Evolutionary conservation across 352 stramenopile genomes (phyloP), one percentile per base, ranked within the genome.

Genomic region (Albugo candida): DNA sequence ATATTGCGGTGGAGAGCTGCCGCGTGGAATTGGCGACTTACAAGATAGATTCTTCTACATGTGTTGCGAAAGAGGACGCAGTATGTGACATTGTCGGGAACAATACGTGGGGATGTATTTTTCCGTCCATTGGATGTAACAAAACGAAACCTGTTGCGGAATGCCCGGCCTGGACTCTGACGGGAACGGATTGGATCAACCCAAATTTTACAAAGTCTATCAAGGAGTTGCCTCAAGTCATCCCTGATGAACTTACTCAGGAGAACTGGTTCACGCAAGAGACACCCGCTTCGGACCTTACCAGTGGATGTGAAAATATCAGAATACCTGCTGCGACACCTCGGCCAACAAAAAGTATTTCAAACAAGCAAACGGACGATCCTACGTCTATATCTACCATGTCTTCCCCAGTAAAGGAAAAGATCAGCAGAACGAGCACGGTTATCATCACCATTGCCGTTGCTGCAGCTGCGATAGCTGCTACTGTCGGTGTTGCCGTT

Each of bases 101-200:
- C 1, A 52, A 58, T 37, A 62, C 61, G 17, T 74, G 64, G 64
- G 61, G 64, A 39, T 75, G 65, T 24, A 59, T 66, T 3, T 55
- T 76, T 20, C 63, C 65, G 13, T 58, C 55, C 18, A 46, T 69
- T 0, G 57, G 60, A 34, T 72, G 60, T 27, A 44, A 45, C 6
- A 37, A 5, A 2, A 19, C 46, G 14, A 24, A 41, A 19, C 39
- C 47, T 4, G 39, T 57, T 13, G 34, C 24, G 24, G 24, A 31
- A 31, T 31, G 24, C 24, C 31, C 17, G 50, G 13, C 3, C 12
- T 31, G n/a, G 34, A 49, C 21, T 38, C 16, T 13, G 18, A 37
- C n/a, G 6, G 31, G 12, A 50, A 38, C 39, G 18, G 24, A 17
- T 49, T 36, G 34, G 45, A 49, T 37, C 24, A 18, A 16, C 42